Base-by-base conservation (phyloP, 2,329 filamentous ascomycete species). In the Claviceps africana region DNA sequence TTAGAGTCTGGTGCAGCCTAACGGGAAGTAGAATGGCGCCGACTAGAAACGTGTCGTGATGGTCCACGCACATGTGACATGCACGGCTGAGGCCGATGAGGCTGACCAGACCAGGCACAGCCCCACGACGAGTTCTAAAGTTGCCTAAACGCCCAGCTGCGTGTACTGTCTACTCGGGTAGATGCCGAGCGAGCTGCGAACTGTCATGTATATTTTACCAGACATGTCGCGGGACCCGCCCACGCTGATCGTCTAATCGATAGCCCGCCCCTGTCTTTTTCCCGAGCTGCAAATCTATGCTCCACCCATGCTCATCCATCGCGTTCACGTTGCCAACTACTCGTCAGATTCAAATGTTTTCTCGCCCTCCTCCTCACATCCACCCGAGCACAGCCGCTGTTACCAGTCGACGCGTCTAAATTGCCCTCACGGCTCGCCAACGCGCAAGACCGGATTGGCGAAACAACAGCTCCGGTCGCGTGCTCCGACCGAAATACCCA, bases 161-260 rank as follows among this genome's bases (percentile, higher is more conserved):
- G 15, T 37, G 35, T 37, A 13, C 17, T 19, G n/a, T n/a, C n/a
- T n/a, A n/a, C n/a, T n/a, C n/a, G n/a, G n/a, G n/a, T n/a, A n/a
- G n/a, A n/a, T n/a, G n/a, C n/a, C n/a, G n/a, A n/a, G n/a, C n/a
- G n/a, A n/a, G n/a, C n/a, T 25, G 40, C 21, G 10, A 21, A 43
- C 21, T 19, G 47, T 6, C 39, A n/a, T 13, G 17, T 37, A 15
- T 5, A 17, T 15, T 37, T 11, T 17, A 40, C 19, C n/a, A 8
- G 10, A 9, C 17, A 9, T 19, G 19, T 22, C n/a, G 28, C 15
- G 28, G 28, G 19, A 17, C 21, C 40, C 19, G 40, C 21, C 21
- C 15, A 22, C 15, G 13, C 40, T 17, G 19, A 43, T 50, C 22
- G 48, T 51, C 48, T 53, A 53, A 53, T 53, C 48, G 52, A 51